These are phyloP conservation scores for Astragalus membranaceus DNA, from an alignment of 306 rosid species.

Conservation along the genomic window DNA sequence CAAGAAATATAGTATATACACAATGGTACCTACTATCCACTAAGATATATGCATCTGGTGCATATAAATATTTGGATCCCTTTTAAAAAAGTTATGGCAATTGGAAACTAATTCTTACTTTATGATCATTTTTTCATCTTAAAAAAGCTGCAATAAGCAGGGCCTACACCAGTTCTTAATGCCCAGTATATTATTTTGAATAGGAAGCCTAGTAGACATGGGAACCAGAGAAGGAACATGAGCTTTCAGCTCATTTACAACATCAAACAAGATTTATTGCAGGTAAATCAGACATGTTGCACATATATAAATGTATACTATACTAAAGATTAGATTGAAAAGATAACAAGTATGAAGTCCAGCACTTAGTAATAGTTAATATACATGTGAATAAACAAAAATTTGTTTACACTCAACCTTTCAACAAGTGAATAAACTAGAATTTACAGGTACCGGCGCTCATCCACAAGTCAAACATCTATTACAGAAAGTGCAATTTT, in stretches of 20 bases:
- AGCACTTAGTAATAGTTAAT: not conserved
- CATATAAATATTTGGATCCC: not conserved
- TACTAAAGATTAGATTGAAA: not conserved
- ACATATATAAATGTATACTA: not conserved
- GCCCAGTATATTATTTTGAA: not conserved
- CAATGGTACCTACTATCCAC: not conserved
- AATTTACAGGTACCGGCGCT: not conserved
- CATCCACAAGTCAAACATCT: not conserved
- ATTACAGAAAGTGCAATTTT: not conserved
- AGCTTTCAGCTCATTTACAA: too few species aligned
- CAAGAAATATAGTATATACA: not conserved
- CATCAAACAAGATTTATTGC: not conserved
- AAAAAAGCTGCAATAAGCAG: not conserved
- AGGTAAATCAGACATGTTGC: not conserved
- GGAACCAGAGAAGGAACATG: not conserved
- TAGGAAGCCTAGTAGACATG: not conserved
- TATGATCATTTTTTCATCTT: not conserved
- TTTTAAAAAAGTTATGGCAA: not conserved
- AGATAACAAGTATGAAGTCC: not conserved
- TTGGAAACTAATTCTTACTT: not conserved
- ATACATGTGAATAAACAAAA: not conserved
- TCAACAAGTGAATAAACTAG: not conserved
- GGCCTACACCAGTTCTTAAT: not conserved
- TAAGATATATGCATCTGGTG: not conserved
- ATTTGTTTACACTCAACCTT: too few species aligned